A percentile compares a stretch with the other conserved stretches of the same genome.
phyloP scores from a whole-genome alignment of 352 stramenopile genomes.

The Phytophthora pseudosyringae region DNA sequence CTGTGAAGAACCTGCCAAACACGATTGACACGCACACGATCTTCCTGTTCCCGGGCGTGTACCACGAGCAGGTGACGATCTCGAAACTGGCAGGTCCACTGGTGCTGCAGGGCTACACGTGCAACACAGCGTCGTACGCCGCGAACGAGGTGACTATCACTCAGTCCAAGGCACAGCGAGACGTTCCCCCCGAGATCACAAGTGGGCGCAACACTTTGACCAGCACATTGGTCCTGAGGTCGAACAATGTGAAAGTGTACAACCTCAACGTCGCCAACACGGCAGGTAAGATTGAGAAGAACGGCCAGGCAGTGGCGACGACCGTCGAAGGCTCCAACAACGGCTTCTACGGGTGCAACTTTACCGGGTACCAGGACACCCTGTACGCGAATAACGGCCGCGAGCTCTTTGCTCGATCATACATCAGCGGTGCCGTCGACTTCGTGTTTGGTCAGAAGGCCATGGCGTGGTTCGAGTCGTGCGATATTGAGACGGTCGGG shows the following conservation, averaged over 20 bases:
- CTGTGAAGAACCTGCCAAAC: constrained; percentile 3
- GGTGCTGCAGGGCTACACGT: constrained; percentile 25
- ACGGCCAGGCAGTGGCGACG: constrained; percentile 13
- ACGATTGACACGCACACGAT: constrained; percentile 13
- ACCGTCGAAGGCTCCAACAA: constrained; percentile 16
- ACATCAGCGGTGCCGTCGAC: too few relatives aligned
- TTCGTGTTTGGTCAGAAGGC: too few relatives aligned
- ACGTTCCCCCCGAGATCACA: constrained; percentile 9
- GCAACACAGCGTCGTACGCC: constrained; percentile 17
- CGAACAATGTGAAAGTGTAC: constrained; percentile 16
- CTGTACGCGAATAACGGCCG: constrained; percentile 17
- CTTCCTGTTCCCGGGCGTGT: constrained; percentile 23
- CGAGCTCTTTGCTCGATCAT: constrained; percentile 10
- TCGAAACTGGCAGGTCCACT: background rate
- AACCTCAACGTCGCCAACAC: constrained; percentile 23
- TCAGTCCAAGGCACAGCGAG: constrained; percentile 4
- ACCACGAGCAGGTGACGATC: constrained; percentile 15
- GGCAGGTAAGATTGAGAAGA: constrained; percentile 2
- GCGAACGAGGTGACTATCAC: constrained; percentile 23
- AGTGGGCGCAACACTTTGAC: constrained; percentile 15
- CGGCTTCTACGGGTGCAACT: constrained; percentile 24
- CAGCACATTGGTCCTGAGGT: constrained; percentile 14
- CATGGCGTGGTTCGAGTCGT: too few relatives aligned
- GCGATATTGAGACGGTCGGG: too few relatives aligned
- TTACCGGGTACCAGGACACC: constrained; percentile 23